Evolutionary conservation across 768 basidiomycete species (phyloP).

Genomic region (Phylloporus sp.): DNA sequence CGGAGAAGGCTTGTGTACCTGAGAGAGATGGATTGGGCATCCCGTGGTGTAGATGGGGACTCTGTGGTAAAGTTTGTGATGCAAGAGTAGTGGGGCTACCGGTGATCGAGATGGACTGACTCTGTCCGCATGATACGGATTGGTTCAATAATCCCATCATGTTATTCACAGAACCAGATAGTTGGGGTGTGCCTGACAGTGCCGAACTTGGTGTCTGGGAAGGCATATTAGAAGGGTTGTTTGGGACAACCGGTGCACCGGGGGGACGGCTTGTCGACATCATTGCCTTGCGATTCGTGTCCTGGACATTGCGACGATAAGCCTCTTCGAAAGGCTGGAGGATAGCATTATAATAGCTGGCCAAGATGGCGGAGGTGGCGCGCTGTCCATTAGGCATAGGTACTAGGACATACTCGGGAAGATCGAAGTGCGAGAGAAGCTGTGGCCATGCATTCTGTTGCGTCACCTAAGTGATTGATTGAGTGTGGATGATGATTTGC

Average conservation of each 20-base stretch:
- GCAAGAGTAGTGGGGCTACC: slow-evolving; percentile 22
- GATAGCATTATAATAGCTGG: slow-evolving; percentile 56
- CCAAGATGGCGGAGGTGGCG: slow-evolving; percentile 47
- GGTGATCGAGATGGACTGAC: slow-evolving; percentile 15
- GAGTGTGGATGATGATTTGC: slow-evolving; percentile 3
- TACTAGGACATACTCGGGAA: slow-evolving; percentile 52
- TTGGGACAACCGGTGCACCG: slow-evolving; percentile 10
- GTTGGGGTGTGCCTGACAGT: slow-evolving; percentile 18
- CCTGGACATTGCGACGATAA: slow-evolving; percentile 58
- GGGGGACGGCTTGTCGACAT: slow-evolving; percentile 35
- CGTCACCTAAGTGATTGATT: slow-evolving; percentile 36
- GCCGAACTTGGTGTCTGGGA: slow-evolving; percentile 12
- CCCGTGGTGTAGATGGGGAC: slow-evolving; percentile 26
- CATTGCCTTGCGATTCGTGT: slow-evolving; percentile 54
- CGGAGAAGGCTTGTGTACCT: slow-evolving; percentile 25
- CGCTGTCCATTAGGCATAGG: slow-evolving; percentile 44
- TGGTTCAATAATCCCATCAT: slow-evolving; percentile 28
- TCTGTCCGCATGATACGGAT: slow-evolving; percentile 19
- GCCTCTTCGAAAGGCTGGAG: slow-evolving; percentile 69
- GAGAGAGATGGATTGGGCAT: slow-evolving; percentile 18
- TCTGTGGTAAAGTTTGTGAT: slow-evolving; percentile 29
- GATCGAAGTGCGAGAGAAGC: slow-evolving; percentile 51
- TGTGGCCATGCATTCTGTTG: slow-evolving; percentile 53
- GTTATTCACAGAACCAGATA: slow-evolving; percentile 13
- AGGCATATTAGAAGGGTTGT: slow-evolving; percentile 17